A percentile compares a stretch with the other conserved stretches of the same genome.
Evolutionary conservation across 1,284 basidiomycete species (phyloP).

Genomic region (Boletus semigastroideus): DNA sequence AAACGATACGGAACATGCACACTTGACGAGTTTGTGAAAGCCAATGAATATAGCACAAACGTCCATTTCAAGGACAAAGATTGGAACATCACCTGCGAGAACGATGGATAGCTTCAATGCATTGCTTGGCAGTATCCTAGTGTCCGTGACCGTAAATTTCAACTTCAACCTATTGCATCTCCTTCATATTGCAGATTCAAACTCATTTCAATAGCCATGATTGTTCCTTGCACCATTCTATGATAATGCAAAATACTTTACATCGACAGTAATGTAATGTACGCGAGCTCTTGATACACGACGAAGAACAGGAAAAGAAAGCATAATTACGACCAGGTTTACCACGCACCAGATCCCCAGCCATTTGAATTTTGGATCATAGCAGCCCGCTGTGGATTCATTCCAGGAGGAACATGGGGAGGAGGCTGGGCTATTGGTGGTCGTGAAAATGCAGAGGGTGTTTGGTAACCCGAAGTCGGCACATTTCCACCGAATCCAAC

Average conservation of each 20-base stretch:
- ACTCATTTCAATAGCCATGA: not conserved
- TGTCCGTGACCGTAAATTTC: not conserved
- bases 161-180: not conserved
- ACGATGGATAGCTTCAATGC: not conserved
- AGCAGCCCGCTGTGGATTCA: constrained; percentile 64
- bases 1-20: constrained; percentile 41
- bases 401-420: constrained; percentile 46
- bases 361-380: constrained; percentile 50
- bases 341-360: constrained; percentile 39
- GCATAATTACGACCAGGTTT: constrained; percentile 19
- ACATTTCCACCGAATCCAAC: constrained; percentile 32
- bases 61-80: constrained; percentile 33
- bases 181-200: too few species aligned
- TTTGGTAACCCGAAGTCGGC: constrained; percentile 52
- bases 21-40: constrained; percentile 36
- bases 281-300: constrained; percentile 10
- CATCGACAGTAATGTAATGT: constrained; percentile 29
- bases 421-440: constrained; percentile 45
- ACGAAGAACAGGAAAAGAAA: constrained; percentile 11
- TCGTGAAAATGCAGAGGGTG: constrained; percentile 49
- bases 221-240: constrained; percentile 19
- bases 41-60: constrained; percentile 30
- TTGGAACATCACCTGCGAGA: constrained; percentile 42
- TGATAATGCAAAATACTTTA: constrained; percentile 27
- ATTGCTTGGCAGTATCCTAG: not conserved